Percentiles rank a stretch among this genome's conserved stretches.
phyloP scores from a whole-genome alignment of 441 rosid genomes.

The Geranium incanum region DNA sequence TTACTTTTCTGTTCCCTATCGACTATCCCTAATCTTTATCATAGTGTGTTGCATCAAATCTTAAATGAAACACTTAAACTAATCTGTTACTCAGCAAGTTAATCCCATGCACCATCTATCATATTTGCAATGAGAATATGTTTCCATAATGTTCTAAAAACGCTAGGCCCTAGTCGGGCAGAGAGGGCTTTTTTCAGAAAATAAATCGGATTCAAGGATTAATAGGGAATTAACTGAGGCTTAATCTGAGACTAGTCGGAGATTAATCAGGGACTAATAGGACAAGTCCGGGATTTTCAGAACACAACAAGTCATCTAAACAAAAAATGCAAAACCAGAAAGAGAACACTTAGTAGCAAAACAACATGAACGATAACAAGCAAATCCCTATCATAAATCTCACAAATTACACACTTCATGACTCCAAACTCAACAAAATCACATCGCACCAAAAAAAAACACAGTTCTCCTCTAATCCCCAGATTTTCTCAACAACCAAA shows the following conservation, averaged over 20 bases:
- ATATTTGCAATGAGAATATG: neutral
- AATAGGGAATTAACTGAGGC: too few relatives aligned
- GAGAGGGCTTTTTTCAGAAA: too few relatives aligned
- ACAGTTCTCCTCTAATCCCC: neutral
- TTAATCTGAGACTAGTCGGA: too few relatives aligned
- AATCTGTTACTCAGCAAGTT: neutral
- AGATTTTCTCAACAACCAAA: neutral
- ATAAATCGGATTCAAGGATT: too few relatives aligned
- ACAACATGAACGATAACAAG: neutral
- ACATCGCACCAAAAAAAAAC: neutral
- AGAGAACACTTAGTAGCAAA: neutral
- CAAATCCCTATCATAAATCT: neutral
- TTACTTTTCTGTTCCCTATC: neutral
- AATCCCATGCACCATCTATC: neutral
- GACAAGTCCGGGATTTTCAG: too few relatives aligned
- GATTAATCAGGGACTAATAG: too few relatives aligned
- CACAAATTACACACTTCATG: neutral
- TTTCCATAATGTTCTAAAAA: neutral
- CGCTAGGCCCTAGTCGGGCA: too few relatives aligned
- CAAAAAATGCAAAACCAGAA: neutral
- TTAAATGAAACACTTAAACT: neutral
- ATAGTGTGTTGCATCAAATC: neutral
- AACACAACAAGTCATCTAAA: neutral
- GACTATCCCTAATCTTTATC: neutral
- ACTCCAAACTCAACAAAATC: neutral